Evolutionary conservation across 2,329 filamentous ascomycete species (phyloP), one percentile per base, ranked within the genome.

Genomic region (Alternaria conjuncta): DNA sequence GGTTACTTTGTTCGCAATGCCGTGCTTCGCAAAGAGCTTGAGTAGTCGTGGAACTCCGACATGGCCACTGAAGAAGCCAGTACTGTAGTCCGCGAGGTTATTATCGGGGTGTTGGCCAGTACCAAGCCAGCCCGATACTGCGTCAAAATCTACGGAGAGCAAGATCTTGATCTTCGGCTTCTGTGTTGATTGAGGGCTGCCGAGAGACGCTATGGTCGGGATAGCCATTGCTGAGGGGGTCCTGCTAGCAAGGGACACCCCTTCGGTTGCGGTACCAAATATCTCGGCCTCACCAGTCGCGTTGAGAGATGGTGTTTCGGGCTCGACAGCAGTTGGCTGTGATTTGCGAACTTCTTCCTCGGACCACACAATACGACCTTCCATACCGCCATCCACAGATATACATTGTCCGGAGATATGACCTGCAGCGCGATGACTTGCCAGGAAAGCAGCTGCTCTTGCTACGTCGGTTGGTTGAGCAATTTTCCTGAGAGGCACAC

Each of bases 81-180:
- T 78, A 18, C 82, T 85, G 72, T 86, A 87, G 74, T 89, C 86
- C 18, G 86, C 81, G 12, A 88, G 83, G 53, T 82, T 83, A 70
- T 88, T 88, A 57, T 83, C 82, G 5, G 83, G 81, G 57, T 83
- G 81, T 28, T 81, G 78, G 57, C 86, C 86, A 5, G 87, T 89
- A 15, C 87, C 87, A 4, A 89, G 80, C 81, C 86, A 89, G 55
- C 87, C 87, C 1, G 86, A 87, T 3, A 89, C 83, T 12, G 87
- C 87, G 64, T 89, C 87, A 60, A 88, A 85, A 71, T 88, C 86
- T 6, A 84, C 75, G 3, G 81, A 82, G 15, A 81, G 67, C 32
- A 80, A 73, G 32, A 83, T 73, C 51, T 81, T 82, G 68, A 83
- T 79, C 54, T 73, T 80, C 9, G 70, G 71, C 26, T 64, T 71